These are phyloP conservation scores for Fusarium concolor DNA, from an alignment of 2,329 filamentous ascomycete genomes.

Conservation along the genomic window DNA sequence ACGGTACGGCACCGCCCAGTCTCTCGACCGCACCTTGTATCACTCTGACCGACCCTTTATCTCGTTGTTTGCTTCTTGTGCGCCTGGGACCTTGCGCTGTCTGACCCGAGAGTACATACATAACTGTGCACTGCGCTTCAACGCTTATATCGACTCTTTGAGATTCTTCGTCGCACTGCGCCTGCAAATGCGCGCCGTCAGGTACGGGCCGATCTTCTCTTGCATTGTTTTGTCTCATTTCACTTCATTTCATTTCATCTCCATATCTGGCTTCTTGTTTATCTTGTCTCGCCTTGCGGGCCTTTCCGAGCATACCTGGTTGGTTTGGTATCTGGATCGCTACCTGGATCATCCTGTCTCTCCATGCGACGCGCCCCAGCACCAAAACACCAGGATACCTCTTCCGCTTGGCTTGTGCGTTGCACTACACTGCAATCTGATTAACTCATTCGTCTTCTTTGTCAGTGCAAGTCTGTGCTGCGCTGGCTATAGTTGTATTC, in stretches of 20 bases:
- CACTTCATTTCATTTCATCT: conserved; percentile 11
- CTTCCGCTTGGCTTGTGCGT: conserved; percentile 31
- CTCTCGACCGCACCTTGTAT: conserved; percentile 9
- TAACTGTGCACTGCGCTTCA: conserved; percentile 23
- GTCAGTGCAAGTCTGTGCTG: conserved; percentile 43
- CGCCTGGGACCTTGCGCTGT: conserved; percentile 28
- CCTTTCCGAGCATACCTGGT: conserved; percentile 35
- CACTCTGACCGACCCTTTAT: conserved; percentile 17
- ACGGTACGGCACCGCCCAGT: neutral
- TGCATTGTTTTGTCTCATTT: neutral
- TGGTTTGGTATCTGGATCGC: conserved; percentile 14
- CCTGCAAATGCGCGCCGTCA: conserved; percentile 35
- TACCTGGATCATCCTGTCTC: conserved; percentile 44
- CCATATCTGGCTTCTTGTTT: neutral
- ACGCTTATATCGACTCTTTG: conserved; percentile 13
- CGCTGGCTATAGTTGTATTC: conserved; percentile 12
- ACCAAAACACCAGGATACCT: conserved; percentile 43
- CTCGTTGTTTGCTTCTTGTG: conserved; percentile 29
- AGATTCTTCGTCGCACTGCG: conserved; percentile 23
- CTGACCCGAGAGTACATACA: conserved; percentile 18
- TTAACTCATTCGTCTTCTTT: conserved; percentile 17
- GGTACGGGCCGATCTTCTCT: conserved; percentile 30
- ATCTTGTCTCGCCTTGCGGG: conserved; percentile 19
- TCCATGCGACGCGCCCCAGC: conserved; percentile 34
- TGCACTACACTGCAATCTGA: conserved; percentile 29